These are phyloP conservation scores for Trichocomaceae sp. DNA, from an alignment of 2,329 filamentous ascomycete species.

Conservation along the genomic window DNA sequence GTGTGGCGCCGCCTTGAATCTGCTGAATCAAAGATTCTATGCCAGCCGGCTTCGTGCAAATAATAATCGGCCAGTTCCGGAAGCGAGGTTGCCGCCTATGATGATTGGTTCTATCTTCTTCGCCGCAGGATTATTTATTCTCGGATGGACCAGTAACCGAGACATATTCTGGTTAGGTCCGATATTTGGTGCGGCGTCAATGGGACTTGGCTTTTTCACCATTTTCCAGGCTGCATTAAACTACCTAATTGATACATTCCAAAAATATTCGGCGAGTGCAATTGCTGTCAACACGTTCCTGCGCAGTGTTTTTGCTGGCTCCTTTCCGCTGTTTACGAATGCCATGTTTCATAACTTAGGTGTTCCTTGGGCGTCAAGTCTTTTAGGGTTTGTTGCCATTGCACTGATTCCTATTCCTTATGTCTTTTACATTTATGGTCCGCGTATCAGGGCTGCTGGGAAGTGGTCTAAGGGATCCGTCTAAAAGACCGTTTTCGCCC, in stretches of 20 bases:
- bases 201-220: slow-evolving; percentile 39
- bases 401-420: slow-evolving; percentile 39
- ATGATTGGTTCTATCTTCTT: slow-evolving; percentile 37
- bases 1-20: slow-evolving; percentile 32
- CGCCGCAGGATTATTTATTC: slow-evolving; percentile 43
- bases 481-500: background rate
- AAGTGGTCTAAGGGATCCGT: background rate
- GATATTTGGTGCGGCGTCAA: slow-evolving; percentile 36
- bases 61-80: slow-evolving; percentile 19
- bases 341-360: slow-evolving; percentile 41
- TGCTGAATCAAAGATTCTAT: slow-evolving; percentile 36
- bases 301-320: slow-evolving; percentile 41
- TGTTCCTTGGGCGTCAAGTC: slow-evolving; percentile 42
- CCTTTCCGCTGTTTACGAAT: slow-evolving; percentile 43
- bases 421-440: slow-evolving; percentile 38
- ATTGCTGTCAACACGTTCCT: slow-evolving; percentile 42
- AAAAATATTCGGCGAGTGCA: slow-evolving; percentile 36
- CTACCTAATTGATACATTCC: slow-evolving; percentile 39
- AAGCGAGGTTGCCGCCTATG: slow-evolving; percentile 40
- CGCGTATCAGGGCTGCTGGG: slow-evolving; percentile 31
- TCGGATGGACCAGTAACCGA: slow-evolving; percentile 41
- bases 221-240: slow-evolving; percentile 36
- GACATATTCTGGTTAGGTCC: slow-evolving; percentile 41
- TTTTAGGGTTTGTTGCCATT: slow-evolving; percentile 43
- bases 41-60: slow-evolving; percentile 24